These are phyloP conservation scores for Ogataea zsoltii DNA, from an alignment of 805 yeast species.

Conservation along the genomic window DNA sequence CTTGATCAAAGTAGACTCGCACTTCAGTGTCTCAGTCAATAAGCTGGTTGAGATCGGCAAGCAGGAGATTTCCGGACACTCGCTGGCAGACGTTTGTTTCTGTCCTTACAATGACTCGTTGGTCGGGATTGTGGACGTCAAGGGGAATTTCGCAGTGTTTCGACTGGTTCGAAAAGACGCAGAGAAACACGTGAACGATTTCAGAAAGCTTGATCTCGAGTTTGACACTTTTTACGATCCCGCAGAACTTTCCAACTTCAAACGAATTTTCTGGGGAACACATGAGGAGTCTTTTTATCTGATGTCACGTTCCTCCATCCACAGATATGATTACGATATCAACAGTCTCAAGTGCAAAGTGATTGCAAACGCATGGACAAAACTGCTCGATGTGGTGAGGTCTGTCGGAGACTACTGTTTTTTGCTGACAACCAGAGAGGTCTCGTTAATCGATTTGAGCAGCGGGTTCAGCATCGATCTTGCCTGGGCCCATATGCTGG, in stretches of 20 bases:
- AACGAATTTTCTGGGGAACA: slow-evolving; percentile 48
- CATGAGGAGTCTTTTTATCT: slow-evolving; percentile 32
- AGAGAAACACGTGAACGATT: background rate
- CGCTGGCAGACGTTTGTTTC: slow-evolving; percentile 43
- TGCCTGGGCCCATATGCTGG: slow-evolving; percentile 73
- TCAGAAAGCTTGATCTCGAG: slow-evolving; percentile 7
- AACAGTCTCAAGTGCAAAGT: slow-evolving; percentile 38
- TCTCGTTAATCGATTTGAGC: slow-evolving; percentile 50
- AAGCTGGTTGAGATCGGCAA: slow-evolving; percentile 28
- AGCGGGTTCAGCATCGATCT: slow-evolving; percentile 46
- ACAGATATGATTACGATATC: slow-evolving; percentile 32
- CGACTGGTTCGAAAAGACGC: slow-evolving; percentile 16
- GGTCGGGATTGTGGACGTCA: slow-evolving; percentile 48
- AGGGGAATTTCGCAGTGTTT: slow-evolving; percentile 54
- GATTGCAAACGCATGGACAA: slow-evolving; percentile 55
- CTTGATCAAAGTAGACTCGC: slow-evolving; percentile 18
- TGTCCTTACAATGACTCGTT: slow-evolving; percentile 42
- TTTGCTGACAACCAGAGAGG: slow-evolving; percentile 65
- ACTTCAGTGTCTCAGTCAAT: slow-evolving; percentile 14
- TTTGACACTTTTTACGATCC: slow-evolving; percentile 39
- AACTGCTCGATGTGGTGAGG: slow-evolving; percentile 44
- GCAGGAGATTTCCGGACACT: slow-evolving; percentile 21
- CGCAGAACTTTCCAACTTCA: slow-evolving; percentile 57
- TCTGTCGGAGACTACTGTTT: slow-evolving; percentile 40
- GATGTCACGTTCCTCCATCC: slow-evolving; percentile 46